Conservation (phyloP, 1,284 basidiomycete species). For the Abortiporus biennis region DNA sequence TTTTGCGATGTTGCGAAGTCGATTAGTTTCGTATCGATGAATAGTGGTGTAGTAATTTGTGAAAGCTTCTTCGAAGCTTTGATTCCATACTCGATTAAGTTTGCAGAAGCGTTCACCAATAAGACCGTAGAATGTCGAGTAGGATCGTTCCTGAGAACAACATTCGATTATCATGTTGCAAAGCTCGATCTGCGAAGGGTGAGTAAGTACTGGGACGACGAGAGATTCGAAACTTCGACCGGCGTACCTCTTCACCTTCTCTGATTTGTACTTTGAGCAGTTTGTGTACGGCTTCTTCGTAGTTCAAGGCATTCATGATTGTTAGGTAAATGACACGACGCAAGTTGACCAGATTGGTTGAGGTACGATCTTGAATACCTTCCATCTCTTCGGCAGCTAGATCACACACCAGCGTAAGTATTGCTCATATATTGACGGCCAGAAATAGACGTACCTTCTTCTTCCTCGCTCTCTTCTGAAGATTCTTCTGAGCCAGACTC, state of each 20-base stretch:
- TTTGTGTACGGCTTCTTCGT: constrained; percentile 99
- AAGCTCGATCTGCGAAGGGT: constrained; percentile 72
- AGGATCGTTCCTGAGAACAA: constrained; percentile 98
- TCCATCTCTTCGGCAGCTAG: constrained; percentile 67
- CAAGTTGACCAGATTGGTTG: constrained; percentile 94
- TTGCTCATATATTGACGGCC: too few species aligned
- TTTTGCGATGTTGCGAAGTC: constrained; percentile 92
- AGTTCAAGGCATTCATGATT: constrained; percentile 97
- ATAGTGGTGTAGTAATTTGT: constrained; percentile 92
- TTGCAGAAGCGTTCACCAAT: constrained; percentile 96
- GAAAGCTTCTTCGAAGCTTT: constrained; percentile 86
- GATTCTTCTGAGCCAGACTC: constrained; percentile 58
- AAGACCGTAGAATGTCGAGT: constrained; percentile 93
- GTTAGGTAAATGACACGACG: constrained; percentile 94
- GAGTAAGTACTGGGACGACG: constrained; percentile 7
- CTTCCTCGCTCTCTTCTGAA: constrained; percentile 57
- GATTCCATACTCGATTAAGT: constrained; percentile 91
- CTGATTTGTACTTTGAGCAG: constrained; percentile 88
- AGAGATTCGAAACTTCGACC: not conserved
- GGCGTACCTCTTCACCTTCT: constrained; percentile 85
- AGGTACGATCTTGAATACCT: constrained; percentile 93
- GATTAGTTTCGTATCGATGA: constrained; percentile 98
- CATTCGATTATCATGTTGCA: constrained; percentile 99
- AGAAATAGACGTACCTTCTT: constrained; percentile 59
- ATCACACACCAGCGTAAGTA: too few species aligned